phyloP scores from a whole-genome alignment of 306 rosid species.

The Calophaca sinica region DNA sequence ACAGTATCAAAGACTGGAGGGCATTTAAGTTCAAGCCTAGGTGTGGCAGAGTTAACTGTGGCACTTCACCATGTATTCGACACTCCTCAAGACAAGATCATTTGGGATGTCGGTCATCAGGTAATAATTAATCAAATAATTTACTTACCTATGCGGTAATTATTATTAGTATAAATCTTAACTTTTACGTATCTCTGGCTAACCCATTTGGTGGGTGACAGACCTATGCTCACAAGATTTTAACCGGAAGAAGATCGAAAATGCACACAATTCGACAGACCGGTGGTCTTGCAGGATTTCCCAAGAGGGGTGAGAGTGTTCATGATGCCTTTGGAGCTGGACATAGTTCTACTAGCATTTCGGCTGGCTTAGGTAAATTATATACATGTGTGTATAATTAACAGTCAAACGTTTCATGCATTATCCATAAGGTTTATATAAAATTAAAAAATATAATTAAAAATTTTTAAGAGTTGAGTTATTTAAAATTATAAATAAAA shows the following conservation, averaged over 20 bases:
- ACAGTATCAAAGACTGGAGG: conserved; percentile 65
- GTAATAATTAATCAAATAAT: conserved; percentile 19
- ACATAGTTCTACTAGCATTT: conserved; percentile 78
- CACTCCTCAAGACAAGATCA: conserved; percentile 69
- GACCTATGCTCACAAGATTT: conserved; percentile 75
- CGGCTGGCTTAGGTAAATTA: conserved; percentile 65
- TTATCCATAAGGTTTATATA: too few relatives aligned
- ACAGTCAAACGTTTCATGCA: too few relatives aligned
- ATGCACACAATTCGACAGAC: conserved; percentile 74
- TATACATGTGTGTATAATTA: too few relatives aligned
- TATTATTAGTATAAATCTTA: too few relatives aligned
- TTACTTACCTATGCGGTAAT: too few relatives aligned
- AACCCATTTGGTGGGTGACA: conserved; percentile 28
- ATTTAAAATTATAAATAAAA: too few relatives aligned
- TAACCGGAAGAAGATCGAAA: conserved; percentile 73
- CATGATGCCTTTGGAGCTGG: conserved; percentile 76
- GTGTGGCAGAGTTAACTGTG: conserved; percentile 70
- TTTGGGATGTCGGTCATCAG: conserved; percentile 89
- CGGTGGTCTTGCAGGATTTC: conserved; percentile 73
- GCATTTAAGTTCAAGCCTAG: conserved; percentile 75
- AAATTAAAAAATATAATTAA: too few relatives aligned
- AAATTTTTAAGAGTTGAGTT: too few relatives aligned
- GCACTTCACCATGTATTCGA: conserved; percentile 74
- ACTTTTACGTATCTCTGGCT: too few relatives aligned
- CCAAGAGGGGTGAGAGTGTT: conserved; percentile 69